Percentiles rank a stretch among this genome's conserved stretches.
Evolutionary conservation across 192 early-diverging fungal genomes (phyloP).

Genomic region (Dissophora globulifera): DNA sequence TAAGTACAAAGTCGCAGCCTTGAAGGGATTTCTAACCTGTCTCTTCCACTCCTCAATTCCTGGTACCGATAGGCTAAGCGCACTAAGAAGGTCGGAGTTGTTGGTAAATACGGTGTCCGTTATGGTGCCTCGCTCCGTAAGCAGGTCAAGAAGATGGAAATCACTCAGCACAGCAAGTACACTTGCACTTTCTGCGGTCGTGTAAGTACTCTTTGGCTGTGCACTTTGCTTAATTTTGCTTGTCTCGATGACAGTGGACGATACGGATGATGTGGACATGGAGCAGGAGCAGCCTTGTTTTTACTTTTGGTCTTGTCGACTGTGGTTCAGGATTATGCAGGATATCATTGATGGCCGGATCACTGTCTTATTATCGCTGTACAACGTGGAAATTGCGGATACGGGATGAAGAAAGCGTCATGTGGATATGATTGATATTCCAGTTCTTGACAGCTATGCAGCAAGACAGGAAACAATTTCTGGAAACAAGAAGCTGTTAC

Average conservation of each 20-base stretch:
- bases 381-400: too few species aligned
- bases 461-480: slow-evolving; percentile 71
- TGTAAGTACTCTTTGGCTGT: slow-evolving; percentile 54
- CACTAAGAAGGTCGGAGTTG: slow-evolving; percentile 99
- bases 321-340: slow-evolving; percentile 44
- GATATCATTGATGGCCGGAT: slow-evolving; percentile 90
- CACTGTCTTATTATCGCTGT: too few species aligned
- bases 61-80: slow-evolving; percentile 76
- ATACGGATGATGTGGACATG: too few species aligned
- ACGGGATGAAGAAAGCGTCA: too few species aligned
- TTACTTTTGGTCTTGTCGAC: too few species aligned
- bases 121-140: slow-evolving; percentile 99
- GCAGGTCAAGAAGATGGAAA: slow-evolving; percentile 76
- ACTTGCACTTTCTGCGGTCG: slow-evolving; percentile 99
- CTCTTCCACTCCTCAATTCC: background rate
- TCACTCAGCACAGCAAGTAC: slow-evolving; percentile 99
- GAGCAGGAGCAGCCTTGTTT: too few species aligned
- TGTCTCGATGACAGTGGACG: too few species aligned
- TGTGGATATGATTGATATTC: too few species aligned
- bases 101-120: slow-evolving; percentile 99
- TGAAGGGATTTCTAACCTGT: background rate
- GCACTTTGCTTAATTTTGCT: background rate
- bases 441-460: too few species aligned
- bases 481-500: slow-evolving; percentile 92
- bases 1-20: background rate